These are phyloP conservation scores for Mentha longifolia DNA, from an alignment of 257 asterid species.

Conservation along the genomic window DNA sequence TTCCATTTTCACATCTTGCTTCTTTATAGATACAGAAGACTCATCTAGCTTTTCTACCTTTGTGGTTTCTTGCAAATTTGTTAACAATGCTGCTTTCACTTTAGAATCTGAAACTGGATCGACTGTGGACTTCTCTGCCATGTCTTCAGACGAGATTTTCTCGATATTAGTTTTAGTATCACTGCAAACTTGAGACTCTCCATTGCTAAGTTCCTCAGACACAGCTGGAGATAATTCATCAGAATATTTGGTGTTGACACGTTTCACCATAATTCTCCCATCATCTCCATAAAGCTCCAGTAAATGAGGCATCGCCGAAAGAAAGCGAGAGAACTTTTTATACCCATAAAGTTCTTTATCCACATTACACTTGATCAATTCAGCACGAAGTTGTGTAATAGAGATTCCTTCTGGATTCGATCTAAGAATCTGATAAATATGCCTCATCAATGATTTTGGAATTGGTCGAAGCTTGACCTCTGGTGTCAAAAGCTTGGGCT, in stretches of 20 bases:
- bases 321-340: slow-evolving; percentile 76
- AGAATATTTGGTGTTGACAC: slow-evolving; percentile 39
- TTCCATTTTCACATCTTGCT: slow-evolving; percentile 31
- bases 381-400: slow-evolving; percentile 61
- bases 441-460: slow-evolving; percentile 61
- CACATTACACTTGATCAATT: slow-evolving; percentile 49
- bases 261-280: slow-evolving; percentile 47
- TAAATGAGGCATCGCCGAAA: slow-evolving; percentile 70
- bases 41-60: slow-evolving; percentile 39
- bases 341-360: slow-evolving; percentile 77
- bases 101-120: slow-evolving; percentile 34
- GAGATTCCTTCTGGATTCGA: slow-evolving; percentile 69
- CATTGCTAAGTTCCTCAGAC: slow-evolving; percentile 37
- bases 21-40: slow-evolving; percentile 25
- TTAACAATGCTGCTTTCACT: slow-evolving; percentile 33
- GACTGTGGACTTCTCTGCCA: slow-evolving; percentile 36
- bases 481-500: slow-evolving; percentile 39
- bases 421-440: slow-evolving; percentile 49
- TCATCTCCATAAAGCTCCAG: slow-evolving; percentile 53
- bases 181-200: slow-evolving; percentile 33
- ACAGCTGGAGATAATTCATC: slow-evolving; percentile 43
- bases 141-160: no score
- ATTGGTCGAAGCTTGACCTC: slow-evolving; percentile 58
- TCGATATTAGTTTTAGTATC: no score
- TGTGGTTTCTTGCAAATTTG: slow-evolving; percentile 30